Evolutionary conservation across 1,139 yeast species (phyloP), one percentile per base, ranked within the genome.

Genomic region (Geotrichum restrictum): DNA sequence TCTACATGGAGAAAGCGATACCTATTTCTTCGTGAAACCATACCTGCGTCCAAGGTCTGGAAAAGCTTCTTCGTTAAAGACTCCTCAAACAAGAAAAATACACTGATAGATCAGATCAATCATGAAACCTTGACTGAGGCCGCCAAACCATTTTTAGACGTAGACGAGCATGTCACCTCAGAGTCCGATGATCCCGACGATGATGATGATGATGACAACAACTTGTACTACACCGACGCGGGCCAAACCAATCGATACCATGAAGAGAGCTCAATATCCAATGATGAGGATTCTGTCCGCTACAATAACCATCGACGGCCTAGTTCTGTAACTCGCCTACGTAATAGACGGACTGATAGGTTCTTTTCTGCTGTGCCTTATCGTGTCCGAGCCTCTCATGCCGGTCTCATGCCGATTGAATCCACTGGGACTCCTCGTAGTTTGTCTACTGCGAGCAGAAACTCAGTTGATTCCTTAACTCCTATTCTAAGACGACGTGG

Each of bases 1-100:
- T 16, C 13, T 24, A 38, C 42, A n/a, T 47, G 54, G 51, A 47
- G 43, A 29, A 44, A 45, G 27, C 45, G 54, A 7, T 46, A 21
- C 39, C 7, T 19, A 16, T 19, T 39, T 38, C n/a, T 40, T 24
- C 27, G 44, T 10, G 13, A 22, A 21, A 24, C 45, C 10, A 31
- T 43, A 2, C 47, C 47, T 6, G 7, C 21, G 13, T 43, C 38
- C 4, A 18, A 16, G 21, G 10, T 33, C 5, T 43, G 47, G 47
- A 43, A 18, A 27, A 32, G 39, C 39, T 43, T 43, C 16, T 33
- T 43, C 31, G 19, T 33, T 21, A 38, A 29, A 32, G 44, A 31
- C 45, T 21, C 44, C 16, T 29, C 19, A 8, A 19, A 14, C 19
- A 16, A 22, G 8, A 22, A 16, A 13, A 14, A 7, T 14, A 21